Percentiles rank a stretch among this genome's conserved stretches.
These are phyloP conservation scores for Aureobasidium mangrovei DNA, from an alignment of 2,329 filamentous ascomycete genomes.

Conservation along the genomic window DNA sequence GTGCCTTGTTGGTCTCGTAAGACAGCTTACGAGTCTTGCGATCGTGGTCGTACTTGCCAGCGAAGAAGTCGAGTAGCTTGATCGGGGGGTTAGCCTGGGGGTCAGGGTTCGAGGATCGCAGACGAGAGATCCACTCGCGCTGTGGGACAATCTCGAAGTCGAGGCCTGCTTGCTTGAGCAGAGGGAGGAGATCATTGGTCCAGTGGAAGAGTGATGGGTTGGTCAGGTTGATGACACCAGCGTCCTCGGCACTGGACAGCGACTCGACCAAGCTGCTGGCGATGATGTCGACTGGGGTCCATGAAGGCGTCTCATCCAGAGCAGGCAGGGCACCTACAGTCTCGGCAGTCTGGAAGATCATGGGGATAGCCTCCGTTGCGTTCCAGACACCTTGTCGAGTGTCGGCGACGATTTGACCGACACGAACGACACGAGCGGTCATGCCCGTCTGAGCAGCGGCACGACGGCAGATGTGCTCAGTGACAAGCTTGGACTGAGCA, in stretches of 20 bases:
- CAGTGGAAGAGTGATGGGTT: constrained; percentile 44
- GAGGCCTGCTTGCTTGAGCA: constrained; percentile 38
- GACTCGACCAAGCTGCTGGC: constrained; percentile 29
- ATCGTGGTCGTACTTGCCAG: constrained; percentile 29
- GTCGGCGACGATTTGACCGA: constrained; percentile 34
- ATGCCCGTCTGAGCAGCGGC: constrained; percentile 25
- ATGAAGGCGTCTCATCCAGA: constrained; percentile 35
- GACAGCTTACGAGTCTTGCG: constrained; percentile 36
- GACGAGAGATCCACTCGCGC: constrained; percentile 37
- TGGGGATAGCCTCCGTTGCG: constrained; percentile 48
- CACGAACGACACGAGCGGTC: constrained; percentile 22
- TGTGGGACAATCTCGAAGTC: constrained; percentile 37
- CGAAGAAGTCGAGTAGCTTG: constrained; percentile 27
- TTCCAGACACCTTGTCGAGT: constrained; percentile 41
- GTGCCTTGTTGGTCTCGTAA: constrained; percentile 38
- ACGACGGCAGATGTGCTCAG: constrained; percentile 26
- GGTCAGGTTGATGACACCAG: constrained; percentile 32
- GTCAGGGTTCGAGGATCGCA: constrained; percentile 39
- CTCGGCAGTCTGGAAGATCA: constrained; percentile 38
- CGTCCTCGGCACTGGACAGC: constrained; percentile 15
- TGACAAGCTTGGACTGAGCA: constrained; percentile 19
- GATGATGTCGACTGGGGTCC: constrained; percentile 38
- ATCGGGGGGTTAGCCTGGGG: constrained; percentile 23
- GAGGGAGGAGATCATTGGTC: constrained; percentile 46
- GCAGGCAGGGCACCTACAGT: constrained; percentile 40